These are phyloP conservation scores for Breynia disticha DNA, from an alignment of 441 rosid genomes.

Conservation along the genomic window DNA sequence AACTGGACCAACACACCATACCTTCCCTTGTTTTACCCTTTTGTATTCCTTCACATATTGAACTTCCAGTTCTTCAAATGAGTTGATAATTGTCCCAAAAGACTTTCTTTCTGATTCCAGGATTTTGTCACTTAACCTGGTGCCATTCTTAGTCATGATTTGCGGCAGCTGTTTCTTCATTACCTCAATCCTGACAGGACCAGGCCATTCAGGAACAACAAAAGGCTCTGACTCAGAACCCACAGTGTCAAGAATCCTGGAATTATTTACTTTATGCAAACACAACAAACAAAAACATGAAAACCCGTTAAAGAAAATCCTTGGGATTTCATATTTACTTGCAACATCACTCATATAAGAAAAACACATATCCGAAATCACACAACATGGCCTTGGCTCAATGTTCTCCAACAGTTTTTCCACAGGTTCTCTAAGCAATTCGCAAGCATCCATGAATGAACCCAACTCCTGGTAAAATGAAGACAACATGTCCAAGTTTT, in stretches of 20 bases:
- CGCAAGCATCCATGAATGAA: slow-evolving; percentile 12
- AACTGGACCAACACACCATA: slow-evolving; percentile 36
- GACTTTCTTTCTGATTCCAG: slow-evolving; percentile 11
- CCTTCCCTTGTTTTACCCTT: slow-evolving; percentile 14
- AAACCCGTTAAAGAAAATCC: slow-evolving; percentile 26
- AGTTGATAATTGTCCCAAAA: slow-evolving; percentile 25
- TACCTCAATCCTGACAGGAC: slow-evolving; percentile 4
- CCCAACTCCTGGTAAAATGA: background rate
- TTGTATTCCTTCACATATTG: slow-evolving; percentile 16
- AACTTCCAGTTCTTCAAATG: slow-evolving; percentile 32
- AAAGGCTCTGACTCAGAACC: slow-evolving; percentile 17
- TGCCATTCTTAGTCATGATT: background rate
- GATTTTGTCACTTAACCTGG: background rate
- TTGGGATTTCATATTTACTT: slow-evolving; percentile 21
- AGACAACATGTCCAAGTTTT: slow-evolving; percentile 30
- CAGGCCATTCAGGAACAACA: slow-evolving; percentile 24
- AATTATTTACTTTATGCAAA: background rate
- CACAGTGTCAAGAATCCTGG: slow-evolving; percentile 10
- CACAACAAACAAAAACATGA: slow-evolving; percentile 16
- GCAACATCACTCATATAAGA: slow-evolving; percentile 21
- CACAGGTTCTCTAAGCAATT: slow-evolving; percentile 15
- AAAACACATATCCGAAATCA: slow-evolving; percentile 21
- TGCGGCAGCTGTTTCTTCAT: slow-evolving; percentile 8
- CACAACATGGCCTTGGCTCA: slow-evolving; percentile 24
- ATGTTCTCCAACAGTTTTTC: slow-evolving; percentile 16